Evolutionary conservation across 192 early-diverging fungal genomes (phyloP).

Genomic region (Jimgerdemannia flammicorona): DNA sequence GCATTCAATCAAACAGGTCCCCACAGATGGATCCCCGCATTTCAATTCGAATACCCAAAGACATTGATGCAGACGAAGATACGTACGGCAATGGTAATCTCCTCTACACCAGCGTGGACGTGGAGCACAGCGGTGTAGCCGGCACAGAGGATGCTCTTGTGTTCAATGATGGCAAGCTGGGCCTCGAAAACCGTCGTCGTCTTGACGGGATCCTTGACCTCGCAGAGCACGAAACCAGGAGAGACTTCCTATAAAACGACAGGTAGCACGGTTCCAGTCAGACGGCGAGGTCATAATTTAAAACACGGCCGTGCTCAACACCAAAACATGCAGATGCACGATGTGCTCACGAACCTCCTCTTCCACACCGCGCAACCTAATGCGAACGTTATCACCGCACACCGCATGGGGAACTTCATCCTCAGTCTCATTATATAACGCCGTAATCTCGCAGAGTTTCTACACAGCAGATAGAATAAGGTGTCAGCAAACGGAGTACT

Average conservation of each 20-base stretch:
- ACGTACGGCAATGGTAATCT: slow-evolving; percentile 70
- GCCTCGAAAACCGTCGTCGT: slow-evolving; percentile 79
- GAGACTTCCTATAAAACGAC: slow-evolving; percentile 55
- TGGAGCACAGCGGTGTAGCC: slow-evolving; percentile 95
- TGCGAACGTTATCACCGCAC: slow-evolving; percentile 93
- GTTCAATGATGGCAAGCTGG: slow-evolving; percentile 86
- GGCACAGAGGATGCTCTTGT: slow-evolving; percentile 94
- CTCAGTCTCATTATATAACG: slow-evolving; percentile 84
- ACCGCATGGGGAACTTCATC: slow-evolving; percentile 67
- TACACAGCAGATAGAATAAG: neutral
- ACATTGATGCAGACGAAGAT: neutral
- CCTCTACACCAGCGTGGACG: slow-evolving; percentile 84
- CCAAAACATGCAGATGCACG: no score
- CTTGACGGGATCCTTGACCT: slow-evolving; percentile 73
- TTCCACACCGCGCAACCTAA: slow-evolving; percentile 87
- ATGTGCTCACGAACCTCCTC: slow-evolving; percentile 54
- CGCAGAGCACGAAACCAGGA: slow-evolving; percentile 87
- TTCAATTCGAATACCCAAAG: neutral
- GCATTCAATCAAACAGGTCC: slow-evolving; percentile 12
- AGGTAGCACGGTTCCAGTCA: no score
- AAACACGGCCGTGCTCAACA: no score
- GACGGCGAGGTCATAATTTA: no score
- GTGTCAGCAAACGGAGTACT: no score
- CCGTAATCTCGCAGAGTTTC: slow-evolving; percentile 67
- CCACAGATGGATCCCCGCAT: no score